Evolutionary conservation across 192 early-diverging fungal species (phyloP).

Genomic region (Entrophospora sp.): DNA sequence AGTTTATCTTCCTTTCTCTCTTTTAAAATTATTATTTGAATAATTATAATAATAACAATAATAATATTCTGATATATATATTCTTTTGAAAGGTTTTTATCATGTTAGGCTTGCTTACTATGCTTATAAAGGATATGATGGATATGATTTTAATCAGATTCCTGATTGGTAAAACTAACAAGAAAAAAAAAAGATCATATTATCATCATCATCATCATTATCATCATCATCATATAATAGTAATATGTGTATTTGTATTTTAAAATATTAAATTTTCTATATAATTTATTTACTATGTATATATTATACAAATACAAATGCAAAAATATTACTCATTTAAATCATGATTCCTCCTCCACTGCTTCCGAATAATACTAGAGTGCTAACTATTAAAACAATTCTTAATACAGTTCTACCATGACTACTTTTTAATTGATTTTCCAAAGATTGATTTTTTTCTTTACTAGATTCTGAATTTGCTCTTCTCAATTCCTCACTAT

Average conservation of each 20-base stretch:
- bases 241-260: background rate
- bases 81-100: constrained; percentile 48
- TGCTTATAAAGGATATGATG: constrained; percentile 46
- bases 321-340: too few species aligned
- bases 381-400: background rate
- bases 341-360: too few species aligned
- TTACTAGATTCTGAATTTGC: background rate
- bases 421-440: background rate
- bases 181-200: background rate
- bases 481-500: constrained; percentile 7
- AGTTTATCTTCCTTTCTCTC: background rate
- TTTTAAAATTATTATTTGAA: background rate
- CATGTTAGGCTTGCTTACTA: constrained; percentile 48
- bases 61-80: too few species aligned
- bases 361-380: too few species aligned
- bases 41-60: too few species aligned
- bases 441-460: background rate
- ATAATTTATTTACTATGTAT: too few species aligned
- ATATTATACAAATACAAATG: too few species aligned
- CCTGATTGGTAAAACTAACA: constrained; percentile 20
- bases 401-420: too few species aligned
- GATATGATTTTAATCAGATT: constrained; percentile 43
- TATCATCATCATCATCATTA: background rate
- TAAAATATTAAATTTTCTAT: background rate
- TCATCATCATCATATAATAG: background rate